Base-by-base conservation (phyloP, 176 grass and related monocot genomes). In the Oryza officinalis region DNA sequence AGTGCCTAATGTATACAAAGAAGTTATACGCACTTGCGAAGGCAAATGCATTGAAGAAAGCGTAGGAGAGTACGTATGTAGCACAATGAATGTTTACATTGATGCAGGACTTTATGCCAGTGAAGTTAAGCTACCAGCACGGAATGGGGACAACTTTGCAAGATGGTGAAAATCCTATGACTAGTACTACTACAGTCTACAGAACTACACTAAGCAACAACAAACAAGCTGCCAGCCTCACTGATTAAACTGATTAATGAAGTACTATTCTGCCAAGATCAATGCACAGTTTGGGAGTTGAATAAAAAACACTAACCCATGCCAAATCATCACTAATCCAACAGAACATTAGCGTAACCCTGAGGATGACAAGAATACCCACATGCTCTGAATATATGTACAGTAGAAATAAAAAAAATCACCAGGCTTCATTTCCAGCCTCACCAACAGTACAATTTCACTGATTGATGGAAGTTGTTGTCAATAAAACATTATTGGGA, bases 61-160 rank as follows among this genome's bases (percentile, higher is more conserved):
- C 35, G 82, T 72, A 41, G 40, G 40, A 10, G 40, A 41, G 40
- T 41, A 78, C 83, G 43, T 20, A 76, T 65, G 12, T 17, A 54
- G 40, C 25, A 40, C 23, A 32, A 13, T 14, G 73, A 20, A 54
- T 81, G 76, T 72, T 86, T 67, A 86, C 81, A 90, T 59, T 57
- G 59, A 37, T 50, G 31, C 25, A 10, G 72, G 78, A 57, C 82
- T 64, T 74, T 38, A 45, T 76, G 78, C 50, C 54, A 81, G 77
- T 64, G 71, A 81, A 65, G 78, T 41, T 37, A 80, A 49, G 75
- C 37, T 65, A 65, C 59, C 71, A 81, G 82, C 78, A 57, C 35
- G 78, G 72, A 59, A 81, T 33, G 77, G 73, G 25, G 82, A 78
- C 82, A 70, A 86, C 12, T 78, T 26, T 74, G 65, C 69, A 65